phyloP scores from a whole-genome alignment of 306 rosid species.

The Trichosanthes cucumerina region DNA sequence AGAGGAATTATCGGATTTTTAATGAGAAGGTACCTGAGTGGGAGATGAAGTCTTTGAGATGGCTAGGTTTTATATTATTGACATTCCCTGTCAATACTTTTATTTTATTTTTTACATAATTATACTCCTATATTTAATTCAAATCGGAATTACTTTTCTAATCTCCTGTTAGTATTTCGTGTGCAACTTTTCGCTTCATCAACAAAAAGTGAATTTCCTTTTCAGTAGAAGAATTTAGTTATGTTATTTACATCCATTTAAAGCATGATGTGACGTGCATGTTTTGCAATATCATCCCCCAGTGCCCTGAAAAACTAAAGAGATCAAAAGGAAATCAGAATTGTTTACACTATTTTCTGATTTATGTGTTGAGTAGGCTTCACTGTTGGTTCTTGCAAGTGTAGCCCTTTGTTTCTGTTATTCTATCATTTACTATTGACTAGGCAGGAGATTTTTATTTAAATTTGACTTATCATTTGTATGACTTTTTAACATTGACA shows the following conservation, averaged over 20 bases:
- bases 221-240: no score
- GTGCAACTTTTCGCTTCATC: not conserved
- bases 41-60: not conserved
- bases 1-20: not conserved
- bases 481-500: not conserved
- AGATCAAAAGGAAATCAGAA: not conserved
- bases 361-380: not conserved
- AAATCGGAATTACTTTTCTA: not conserved
- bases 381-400: not conserved
- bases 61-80: not conserved
- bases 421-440: not conserved
- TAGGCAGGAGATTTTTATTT: not conserved
- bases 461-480: not conserved
- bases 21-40: no score
- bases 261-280: not conserved
- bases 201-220: not conserved
- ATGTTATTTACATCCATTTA: not conserved
- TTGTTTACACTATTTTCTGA: not conserved
- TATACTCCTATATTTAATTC: not conserved
- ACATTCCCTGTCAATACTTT: not conserved
- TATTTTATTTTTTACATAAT: no score
- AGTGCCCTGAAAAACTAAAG: not conserved
- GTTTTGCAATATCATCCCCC: not conserved
- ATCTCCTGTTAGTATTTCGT: not conserved
- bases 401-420: not conserved